Evolutionary conservation across 2,329 filamentous ascomycete species (phyloP), one percentile per base, ranked within the genome.

Genomic region (Fusarium sp.): DNA sequence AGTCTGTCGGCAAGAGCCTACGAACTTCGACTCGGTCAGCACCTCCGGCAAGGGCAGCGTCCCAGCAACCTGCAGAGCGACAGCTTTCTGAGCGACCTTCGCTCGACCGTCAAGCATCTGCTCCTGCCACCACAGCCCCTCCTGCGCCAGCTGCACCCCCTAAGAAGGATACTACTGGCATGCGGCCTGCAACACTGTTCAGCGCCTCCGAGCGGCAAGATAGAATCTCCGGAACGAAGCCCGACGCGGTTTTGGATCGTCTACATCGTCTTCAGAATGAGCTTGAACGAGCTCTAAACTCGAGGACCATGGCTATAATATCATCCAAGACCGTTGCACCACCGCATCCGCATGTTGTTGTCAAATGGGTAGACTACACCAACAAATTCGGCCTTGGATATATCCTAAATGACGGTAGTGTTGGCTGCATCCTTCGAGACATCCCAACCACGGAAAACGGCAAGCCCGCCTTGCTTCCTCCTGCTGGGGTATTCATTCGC

Each of bases 281-380:
- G 78, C 81, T 92, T 31, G 90, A 92, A 74, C 84, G 90, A 52
- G 90, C 90, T 7, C 82, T 92, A 13, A 92, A 92, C 75, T 85
- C 90, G 44, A 87, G 90, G 77, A 86, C 89, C 2, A 91, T 90
- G 86, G 90, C 90, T 26, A 85, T 90, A 61, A 84, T 91, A 55
- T 87, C 86, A 0, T 84, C 88, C 15, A 88, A 89, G 82, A 84
- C 87, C 66, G 82, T 86, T 70, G 81, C 87, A 63, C 84, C 88
- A 79, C 79, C 90, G 70, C 81, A 92, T 79, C 87, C 92, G 79
- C 83, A 91, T 79, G 89, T 92, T 49, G 90, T 92, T 18, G 89
- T 92, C 17, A 94, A 95, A 79, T 96, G 94, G 94, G 94, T 96
- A 12, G 94, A 96, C 80, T 96, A 96, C 81, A 94, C 93, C 67